phyloP scores from a whole-genome alignment of 805 yeast genomes.

The Tetrapisispora arboricola region DNA sequence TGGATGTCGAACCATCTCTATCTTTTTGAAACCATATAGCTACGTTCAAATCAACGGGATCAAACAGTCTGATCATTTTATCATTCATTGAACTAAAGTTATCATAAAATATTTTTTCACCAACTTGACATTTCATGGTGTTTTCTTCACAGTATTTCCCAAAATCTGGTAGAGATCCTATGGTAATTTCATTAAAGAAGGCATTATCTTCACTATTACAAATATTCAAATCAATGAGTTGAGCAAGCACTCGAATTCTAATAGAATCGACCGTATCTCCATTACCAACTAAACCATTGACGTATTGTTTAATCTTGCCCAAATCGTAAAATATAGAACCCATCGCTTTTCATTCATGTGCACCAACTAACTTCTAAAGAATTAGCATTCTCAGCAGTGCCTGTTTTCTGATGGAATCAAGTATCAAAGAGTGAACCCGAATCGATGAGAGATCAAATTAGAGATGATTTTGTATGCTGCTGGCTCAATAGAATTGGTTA shows the following conservation, averaged over 20 bases:
- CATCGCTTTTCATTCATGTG: no score
- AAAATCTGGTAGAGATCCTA: background rate
- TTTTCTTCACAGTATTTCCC: no score
- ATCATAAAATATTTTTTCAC: background rate
- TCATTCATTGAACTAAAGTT: background rate
- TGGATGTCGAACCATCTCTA: background rate
- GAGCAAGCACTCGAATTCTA: background rate
- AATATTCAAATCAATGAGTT: background rate
- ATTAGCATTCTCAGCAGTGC: no score
- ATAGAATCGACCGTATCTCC: background rate
- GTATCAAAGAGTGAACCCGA: no score
- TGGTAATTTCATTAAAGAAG: background rate
- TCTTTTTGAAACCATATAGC: constrained; percentile 5
- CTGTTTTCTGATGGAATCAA: background rate
- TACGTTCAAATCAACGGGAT: constrained; percentile 10
- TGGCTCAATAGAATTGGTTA: no score
- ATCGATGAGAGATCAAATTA: no score
- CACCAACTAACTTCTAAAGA: no score
- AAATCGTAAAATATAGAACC: background rate
- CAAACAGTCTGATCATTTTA: background rate
- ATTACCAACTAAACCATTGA: background rate
- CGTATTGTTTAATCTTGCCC: background rate
- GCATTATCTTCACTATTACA: background rate
- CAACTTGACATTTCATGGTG: background rate
- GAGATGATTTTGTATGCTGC: no score